These are phyloP conservation scores for Colletotrichum cereale DNA, from an alignment of 2,329 filamentous ascomycete genomes.

Conservation along the genomic window DNA sequence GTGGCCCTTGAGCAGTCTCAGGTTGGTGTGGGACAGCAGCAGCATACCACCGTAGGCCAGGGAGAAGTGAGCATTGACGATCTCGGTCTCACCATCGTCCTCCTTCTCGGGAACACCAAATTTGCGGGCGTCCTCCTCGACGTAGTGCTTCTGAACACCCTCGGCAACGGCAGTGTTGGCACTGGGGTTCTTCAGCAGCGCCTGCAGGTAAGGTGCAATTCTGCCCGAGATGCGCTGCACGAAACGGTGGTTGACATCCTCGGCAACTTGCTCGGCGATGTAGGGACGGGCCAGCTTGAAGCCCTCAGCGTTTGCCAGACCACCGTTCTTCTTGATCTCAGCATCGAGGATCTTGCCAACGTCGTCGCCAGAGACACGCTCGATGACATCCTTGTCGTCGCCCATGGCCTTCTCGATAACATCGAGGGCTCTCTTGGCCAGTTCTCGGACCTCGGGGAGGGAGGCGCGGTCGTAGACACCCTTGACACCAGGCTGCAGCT, in stretches of 20 bases:
- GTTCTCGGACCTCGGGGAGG: slow-evolving; percentile 92
- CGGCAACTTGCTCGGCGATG: slow-evolving; percentile 85
- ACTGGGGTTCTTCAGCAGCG: slow-evolving; percentile 73
- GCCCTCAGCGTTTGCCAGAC: slow-evolving; percentile 71
- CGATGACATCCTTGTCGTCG: slow-evolving; percentile 73
- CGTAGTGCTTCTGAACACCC: slow-evolving; percentile 81
- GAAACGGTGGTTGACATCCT: slow-evolving; percentile 87
- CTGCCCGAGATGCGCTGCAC: slow-evolving; percentile 77
- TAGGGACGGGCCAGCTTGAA: slow-evolving; percentile 79
- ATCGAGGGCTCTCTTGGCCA: slow-evolving; percentile 83
- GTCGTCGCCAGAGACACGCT: slow-evolving; percentile 78
- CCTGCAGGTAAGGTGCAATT: slow-evolving; percentile 81
- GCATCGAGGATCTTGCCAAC: slow-evolving; percentile 80
- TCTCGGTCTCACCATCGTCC: slow-evolving; percentile 92
- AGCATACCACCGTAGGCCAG: slow-evolving; percentile 98
- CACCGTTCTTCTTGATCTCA: slow-evolving; percentile 78
- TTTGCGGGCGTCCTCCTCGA: slow-evolving; percentile 88
- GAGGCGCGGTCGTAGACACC: slow-evolving; percentile 88
- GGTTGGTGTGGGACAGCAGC: slow-evolving; percentile 93
- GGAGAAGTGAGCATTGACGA: slow-evolving; percentile 98
- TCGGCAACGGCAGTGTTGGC: slow-evolving; percentile 74
- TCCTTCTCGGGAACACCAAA: slow-evolving; percentile 87
- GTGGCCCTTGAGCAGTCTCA: slow-evolving; percentile 94
- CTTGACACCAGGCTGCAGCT: slow-evolving; percentile 94
- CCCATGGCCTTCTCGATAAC: slow-evolving; percentile 97